Evolutionary conservation across 2,329 filamentous ascomycete species (phyloP).

Genomic region (Xylaria sp.): DNA sequence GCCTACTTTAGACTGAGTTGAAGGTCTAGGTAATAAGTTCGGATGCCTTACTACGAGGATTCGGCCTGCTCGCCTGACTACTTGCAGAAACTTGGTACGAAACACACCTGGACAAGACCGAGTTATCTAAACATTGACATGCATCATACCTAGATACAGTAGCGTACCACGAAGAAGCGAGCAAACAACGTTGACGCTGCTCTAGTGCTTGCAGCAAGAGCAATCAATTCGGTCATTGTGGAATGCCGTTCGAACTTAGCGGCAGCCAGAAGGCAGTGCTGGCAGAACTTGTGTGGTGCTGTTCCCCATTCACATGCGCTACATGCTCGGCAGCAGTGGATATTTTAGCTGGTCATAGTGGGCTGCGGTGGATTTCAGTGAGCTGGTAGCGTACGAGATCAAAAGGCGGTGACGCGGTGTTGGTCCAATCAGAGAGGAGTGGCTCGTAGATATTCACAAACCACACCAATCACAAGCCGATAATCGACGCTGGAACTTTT

Average conservation of each 20-base stretch:
- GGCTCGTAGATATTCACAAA: conserved; percentile 2
- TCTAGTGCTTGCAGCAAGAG: conserved; percentile 27
- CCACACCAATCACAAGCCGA: conserved; percentile 47
- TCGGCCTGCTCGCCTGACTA: conserved; percentile 19
- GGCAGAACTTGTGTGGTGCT: conserved; percentile 32
- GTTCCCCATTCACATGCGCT: conserved; percentile 27
- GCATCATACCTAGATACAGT: background rate
- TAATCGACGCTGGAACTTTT: conserved; percentile 40
- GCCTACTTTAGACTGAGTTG: too few species aligned
- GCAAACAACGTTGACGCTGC: conserved; percentile 9
- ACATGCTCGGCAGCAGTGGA: conserved; percentile 25
- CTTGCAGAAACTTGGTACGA: conserved; percentile 22
- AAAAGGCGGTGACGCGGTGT: conserved; percentile 48
- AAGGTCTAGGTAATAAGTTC: background rate
- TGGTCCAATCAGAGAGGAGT: conserved; percentile 35
- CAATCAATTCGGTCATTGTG: background rate
- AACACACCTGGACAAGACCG: conserved; percentile 14
- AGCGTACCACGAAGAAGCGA: conserved; percentile 9
- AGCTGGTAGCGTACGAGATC: conserved; percentile 27
- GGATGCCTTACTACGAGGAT: conserved; percentile 10
- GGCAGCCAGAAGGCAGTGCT: conserved; percentile 28
- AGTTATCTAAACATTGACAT: background rate
- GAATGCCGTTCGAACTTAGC: conserved; percentile 36
- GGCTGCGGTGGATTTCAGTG: conserved; percentile 30
- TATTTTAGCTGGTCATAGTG: conserved; percentile 36